These are phyloP conservation scores for Nakazawaea anatomiae DNA, from an alignment of 805 yeast species.

Conservation along the genomic window DNA sequence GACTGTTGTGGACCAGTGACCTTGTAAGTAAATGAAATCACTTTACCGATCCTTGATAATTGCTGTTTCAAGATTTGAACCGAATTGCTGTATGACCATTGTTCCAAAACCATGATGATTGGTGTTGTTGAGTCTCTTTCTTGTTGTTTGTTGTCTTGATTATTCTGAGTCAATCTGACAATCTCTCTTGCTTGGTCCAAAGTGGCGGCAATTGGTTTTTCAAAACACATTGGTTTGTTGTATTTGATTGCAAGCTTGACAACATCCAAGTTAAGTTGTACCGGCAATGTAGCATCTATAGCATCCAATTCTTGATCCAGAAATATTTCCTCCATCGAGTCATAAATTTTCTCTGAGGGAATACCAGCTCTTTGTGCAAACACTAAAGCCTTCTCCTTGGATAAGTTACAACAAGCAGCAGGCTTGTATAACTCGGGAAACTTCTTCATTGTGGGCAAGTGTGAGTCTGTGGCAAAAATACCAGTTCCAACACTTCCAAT, in stretches of 20 bases:
- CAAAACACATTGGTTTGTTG: conserved; percentile 75
- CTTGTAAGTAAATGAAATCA: conserved; percentile 62
- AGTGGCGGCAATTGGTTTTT: conserved; percentile 90
- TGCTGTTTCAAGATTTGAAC: conserved; percentile 48
- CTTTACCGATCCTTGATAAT: conserved; percentile 67
- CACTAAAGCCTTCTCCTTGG: conserved; percentile 72
- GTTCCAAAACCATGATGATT: conserved; percentile 64
- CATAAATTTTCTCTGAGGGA: conserved; percentile 44
- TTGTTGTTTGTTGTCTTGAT: not conserved
- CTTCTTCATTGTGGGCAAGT: conserved; percentile 65
- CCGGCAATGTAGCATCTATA: conserved; percentile 85
- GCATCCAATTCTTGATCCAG: conserved; percentile 63
- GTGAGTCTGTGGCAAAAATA: conserved; percentile 81
- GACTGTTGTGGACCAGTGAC: conserved; percentile 62
- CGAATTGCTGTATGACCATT: conserved; percentile 73
- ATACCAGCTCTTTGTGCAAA: conserved; percentile 66
- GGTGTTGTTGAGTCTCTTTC: conserved; percentile 21
- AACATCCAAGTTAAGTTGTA: conserved; percentile 64
- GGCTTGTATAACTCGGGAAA: conserved; percentile 47
- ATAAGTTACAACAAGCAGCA: conserved; percentile 75
- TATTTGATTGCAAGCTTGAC: conserved; percentile 66
- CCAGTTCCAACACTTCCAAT: conserved; percentile 11
- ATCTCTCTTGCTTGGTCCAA: conserved; percentile 75
- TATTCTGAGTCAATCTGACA: conserved; percentile 60
- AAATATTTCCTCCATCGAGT: conserved; percentile 58